Evolutionary conservation across 495 filamentous ascomycete genomes (phyloP).

Genomic region (Halenospora varia): DNA sequence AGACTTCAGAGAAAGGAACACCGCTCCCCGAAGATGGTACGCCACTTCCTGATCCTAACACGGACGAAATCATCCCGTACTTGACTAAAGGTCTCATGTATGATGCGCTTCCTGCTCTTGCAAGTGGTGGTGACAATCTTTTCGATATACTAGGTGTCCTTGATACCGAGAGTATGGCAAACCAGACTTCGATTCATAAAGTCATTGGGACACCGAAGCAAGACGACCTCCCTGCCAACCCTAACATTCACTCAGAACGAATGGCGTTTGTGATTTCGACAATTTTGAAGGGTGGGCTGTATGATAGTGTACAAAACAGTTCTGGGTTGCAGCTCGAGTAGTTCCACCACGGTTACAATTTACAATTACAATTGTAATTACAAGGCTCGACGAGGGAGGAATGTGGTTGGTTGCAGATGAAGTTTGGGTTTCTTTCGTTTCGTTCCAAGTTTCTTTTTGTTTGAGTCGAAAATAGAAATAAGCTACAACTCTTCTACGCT

Average conservation of each 20-base stretch:
- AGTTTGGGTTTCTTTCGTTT: background rate
- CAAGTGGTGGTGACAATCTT: too few species aligned
- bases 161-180: too few species aligned
- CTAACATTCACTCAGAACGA: background rate
- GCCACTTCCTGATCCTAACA: too few species aligned
- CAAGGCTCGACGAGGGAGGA: background rate
- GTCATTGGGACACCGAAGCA: background rate
- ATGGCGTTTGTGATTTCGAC: slow-evolving; percentile 1
- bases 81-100: too few species aligned
- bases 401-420: background rate
- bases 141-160: too few species aligned
- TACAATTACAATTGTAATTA: background rate
- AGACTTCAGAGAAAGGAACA: too few species aligned
- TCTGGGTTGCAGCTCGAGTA: background rate
- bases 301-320: background rate
- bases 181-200: too few species aligned
- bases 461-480: background rate
- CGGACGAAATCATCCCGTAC: too few species aligned
- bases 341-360: background rate
- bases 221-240: background rate
- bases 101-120: too few species aligned
- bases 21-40: too few species aligned
- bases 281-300: background rate
- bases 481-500: background rate
- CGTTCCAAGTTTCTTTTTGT: background rate